Percentiles rank a stretch among this genome's conserved stretches.
These are phyloP conservation scores for Turritis glabra DNA, from an alignment of 345 rosid species.

Conservation along the genomic window DNA sequence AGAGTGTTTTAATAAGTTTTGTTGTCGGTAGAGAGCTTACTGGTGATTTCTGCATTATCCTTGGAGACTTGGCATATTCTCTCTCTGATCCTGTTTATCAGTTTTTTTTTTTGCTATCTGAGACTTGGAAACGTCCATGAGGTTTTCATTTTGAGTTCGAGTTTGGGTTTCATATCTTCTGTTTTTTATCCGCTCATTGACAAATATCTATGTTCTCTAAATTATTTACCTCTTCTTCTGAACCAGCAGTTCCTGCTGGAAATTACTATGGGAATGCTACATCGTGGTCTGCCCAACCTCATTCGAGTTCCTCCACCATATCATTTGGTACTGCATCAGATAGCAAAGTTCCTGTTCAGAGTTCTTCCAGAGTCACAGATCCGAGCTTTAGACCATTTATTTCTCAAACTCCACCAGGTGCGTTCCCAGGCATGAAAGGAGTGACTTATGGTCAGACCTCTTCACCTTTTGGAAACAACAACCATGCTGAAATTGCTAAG, in stretches of 20 bases:
- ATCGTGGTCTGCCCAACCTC: slow-evolving; percentile 75
- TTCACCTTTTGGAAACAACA: slow-evolving; percentile 47
- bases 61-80: not conserved
- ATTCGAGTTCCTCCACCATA: slow-evolving; percentile 46
- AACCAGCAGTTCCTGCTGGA: slow-evolving; percentile 50
- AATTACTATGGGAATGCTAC: slow-evolving; percentile 58
- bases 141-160: slow-evolving; percentile 11
- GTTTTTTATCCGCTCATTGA: not conserved
- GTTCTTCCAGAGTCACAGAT: slow-evolving; percentile 54
- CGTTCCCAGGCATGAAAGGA: slow-evolving; percentile 55
- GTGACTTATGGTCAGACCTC: slow-evolving; percentile 54
- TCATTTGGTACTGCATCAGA: slow-evolving; percentile 55
- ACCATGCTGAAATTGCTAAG: slow-evolving; percentile 77
- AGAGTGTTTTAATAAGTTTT: not conserved
- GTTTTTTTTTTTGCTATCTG: not conserved
- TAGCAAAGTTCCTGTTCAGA: slow-evolving; percentile 52
- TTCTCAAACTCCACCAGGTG: slow-evolving; percentile 54
- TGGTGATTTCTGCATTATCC: not conserved
- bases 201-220: not conserved
- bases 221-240: slow-evolving; percentile 27
- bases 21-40: not conserved
- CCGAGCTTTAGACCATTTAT: slow-evolving; percentile 58
- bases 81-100: not conserved
- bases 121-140: not conserved
- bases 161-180: not conserved